These are phyloP conservation scores for Xerocomus nothofagi DNA, from an alignment of 1,284 basidiomycete species.

Conservation along the genomic window DNA sequence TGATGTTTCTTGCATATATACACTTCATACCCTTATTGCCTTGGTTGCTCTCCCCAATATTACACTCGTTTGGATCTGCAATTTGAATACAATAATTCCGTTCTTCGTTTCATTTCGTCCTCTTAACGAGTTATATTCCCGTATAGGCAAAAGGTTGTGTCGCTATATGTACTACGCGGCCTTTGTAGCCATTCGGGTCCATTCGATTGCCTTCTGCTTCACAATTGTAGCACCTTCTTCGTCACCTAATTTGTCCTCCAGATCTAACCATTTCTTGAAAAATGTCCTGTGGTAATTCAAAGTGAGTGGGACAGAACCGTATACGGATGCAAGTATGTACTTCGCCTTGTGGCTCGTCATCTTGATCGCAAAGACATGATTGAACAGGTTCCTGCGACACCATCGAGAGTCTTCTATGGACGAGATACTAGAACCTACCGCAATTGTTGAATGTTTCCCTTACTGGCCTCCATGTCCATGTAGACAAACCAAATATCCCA, in stretches of 20 bases:
- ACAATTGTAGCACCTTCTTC: conserved; percentile 80
- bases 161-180: conserved; percentile 33
- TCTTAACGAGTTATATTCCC: conserved; percentile 36
- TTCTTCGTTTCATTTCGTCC: conserved; percentile 12
- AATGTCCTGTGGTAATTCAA: conserved; percentile 56
- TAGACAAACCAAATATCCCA: conserved; percentile 97
- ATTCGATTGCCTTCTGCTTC: conserved; percentile 86
- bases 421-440: conserved; percentile 45
- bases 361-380: conserved; percentile 79
- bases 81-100: conserved; percentile 39
- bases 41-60: conserved; percentile 36
- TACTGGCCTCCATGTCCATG: conserved; percentile 90
- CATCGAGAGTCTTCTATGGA: conserved; percentile 11
- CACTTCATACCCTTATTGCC: conserved; percentile 51
- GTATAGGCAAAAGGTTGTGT: conserved; percentile 29
- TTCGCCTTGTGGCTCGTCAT: conserved; percentile 95
- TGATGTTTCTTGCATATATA: conserved; percentile 44
- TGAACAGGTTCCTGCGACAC: conserved; percentile 71
- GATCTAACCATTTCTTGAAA: conserved; percentile 97
- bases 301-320: conserved; percentile 6
- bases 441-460: conserved; percentile 74
- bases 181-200: conserved; percentile 63
- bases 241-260: conserved; percentile 88
- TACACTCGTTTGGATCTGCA: conserved; percentile 56
- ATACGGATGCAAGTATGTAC: conserved; percentile 43